Conservation (phyloP, 2,329 filamentous ascomycete genomes). For the Ophiostoma himal-ulmi region DNA sequence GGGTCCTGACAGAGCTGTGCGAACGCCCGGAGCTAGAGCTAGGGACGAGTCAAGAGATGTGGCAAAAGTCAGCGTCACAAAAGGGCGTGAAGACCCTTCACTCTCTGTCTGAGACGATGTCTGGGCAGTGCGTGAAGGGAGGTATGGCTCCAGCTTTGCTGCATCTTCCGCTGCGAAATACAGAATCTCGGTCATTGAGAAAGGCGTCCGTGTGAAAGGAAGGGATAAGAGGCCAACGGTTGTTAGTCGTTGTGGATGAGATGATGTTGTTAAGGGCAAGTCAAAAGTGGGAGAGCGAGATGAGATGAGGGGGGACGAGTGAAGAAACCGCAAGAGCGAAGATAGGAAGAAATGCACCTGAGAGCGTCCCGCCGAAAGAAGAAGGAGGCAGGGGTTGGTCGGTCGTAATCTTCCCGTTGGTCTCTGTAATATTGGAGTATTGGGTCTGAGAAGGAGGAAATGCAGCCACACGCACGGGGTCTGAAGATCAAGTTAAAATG, state of each 20-base stretch:
- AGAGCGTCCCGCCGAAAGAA: background rate
- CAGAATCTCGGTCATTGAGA: conserved; percentile 26
- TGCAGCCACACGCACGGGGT: background rate
- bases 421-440: background rate
- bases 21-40: conserved; percentile 69
- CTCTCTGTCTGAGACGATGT: background rate
- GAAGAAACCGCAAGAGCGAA: background rate
- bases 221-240: background rate
- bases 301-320: background rate
- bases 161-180: conserved; percentile 26
- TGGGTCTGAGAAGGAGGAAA: background rate
- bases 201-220: background rate
- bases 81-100: conserved; percentile 33
- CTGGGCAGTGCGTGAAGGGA: conserved; percentile 23
- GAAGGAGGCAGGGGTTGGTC: background rate
- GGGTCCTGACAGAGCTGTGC: conserved; percentile 75
- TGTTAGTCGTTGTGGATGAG: background rate
- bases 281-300: background rate
- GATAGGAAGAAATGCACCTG: background rate
- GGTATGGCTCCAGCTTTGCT: conserved; percentile 27
- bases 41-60: conserved; percentile 80
- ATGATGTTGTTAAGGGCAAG: background rate
- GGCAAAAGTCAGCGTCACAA: conserved; percentile 82
- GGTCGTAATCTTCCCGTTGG: background rate
- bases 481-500: background rate